A percentile compares a stretch with the other conserved stretches of the same genome.
Conservation (phyloP, 371 early-diverging fungal species). For the Zychaea mexicana region DNA sequence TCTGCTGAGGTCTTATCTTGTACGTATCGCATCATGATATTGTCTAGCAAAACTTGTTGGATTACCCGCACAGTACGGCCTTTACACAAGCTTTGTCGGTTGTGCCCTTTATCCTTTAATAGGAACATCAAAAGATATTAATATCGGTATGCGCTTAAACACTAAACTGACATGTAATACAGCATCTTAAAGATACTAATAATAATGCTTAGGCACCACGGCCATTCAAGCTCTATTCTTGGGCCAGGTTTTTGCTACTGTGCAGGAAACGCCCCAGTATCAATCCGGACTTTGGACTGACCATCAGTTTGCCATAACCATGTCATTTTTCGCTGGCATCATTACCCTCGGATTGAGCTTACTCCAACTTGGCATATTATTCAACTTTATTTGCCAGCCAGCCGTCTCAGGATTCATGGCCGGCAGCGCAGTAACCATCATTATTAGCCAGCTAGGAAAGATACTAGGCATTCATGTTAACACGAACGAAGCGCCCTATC, state of each 20-base stretch:
- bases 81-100: slow-evolving; percentile 88
- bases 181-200: not conserved
- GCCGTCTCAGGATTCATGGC: slow-evolving; percentile 79
- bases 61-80: slow-evolving; percentile 83
- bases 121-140: slow-evolving; percentile 87
- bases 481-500: slow-evolving; percentile 61
- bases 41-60: slow-evolving; percentile 78
- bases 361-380: slow-evolving; percentile 76
- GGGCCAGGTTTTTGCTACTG: slow-evolving; percentile 61
- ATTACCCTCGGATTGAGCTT: slow-evolving; percentile 69
- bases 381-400: slow-evolving; percentile 81
- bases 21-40: not conserved
- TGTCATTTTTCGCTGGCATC: slow-evolving; percentile 69
- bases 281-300: slow-evolving; percentile 36
- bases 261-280: slow-evolving; percentile 39
- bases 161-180: not conserved
- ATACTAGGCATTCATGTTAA: slow-evolving; percentile 75
- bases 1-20: not conserved
- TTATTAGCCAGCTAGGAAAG: slow-evolving; percentile 78
- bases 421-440: slow-evolving; percentile 77
- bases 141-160: slow-evolving; percentile 61
- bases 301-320: slow-evolving; percentile 41
- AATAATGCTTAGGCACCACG: slow-evolving; percentile 55
- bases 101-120: slow-evolving; percentile 76
- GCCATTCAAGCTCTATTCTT: slow-evolving; percentile 84